Percentiles rank a stretch among this genome's conserved stretches.
Evolutionary conservation across 176 grass and related monocot genomes (phyloP).

Genomic region (Saccharum officinarum): DNA sequence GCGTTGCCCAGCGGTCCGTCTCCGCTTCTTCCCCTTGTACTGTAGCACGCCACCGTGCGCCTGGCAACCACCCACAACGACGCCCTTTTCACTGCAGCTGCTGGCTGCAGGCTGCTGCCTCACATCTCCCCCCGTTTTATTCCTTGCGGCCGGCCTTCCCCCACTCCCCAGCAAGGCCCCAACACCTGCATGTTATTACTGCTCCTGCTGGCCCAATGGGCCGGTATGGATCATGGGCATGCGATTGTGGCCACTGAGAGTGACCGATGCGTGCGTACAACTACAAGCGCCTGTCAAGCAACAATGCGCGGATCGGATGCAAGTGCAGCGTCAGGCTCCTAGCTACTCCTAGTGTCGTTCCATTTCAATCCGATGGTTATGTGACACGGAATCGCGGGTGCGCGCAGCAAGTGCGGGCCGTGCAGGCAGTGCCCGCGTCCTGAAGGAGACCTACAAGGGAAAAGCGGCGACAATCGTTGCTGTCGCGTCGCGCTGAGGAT

Average conservation of each 20-base stretch:
- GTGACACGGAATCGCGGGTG: neutral
- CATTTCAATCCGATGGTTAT: neutral
- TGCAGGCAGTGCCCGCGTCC: neutral
- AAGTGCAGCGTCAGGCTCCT: neutral
- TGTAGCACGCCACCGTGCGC: neutral
- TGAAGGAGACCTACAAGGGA: constrained; percentile 6
- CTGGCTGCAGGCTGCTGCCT: neutral
- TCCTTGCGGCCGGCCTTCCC: neutral
- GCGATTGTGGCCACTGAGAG: neutral
- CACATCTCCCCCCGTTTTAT: neutral
- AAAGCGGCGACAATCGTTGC: constrained; percentile 29
- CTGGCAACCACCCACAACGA: no score
- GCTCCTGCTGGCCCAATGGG: neutral
- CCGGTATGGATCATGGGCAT: neutral
- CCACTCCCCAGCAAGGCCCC: no score
- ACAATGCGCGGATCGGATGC: neutral
- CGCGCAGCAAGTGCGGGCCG: neutral
- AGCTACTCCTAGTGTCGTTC: neutral
- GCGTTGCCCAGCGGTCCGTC: neutral
- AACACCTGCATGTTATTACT: no score
- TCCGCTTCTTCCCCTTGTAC: neutral
- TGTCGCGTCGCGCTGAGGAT: neutral
- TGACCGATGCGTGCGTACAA: no score
- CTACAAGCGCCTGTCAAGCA: no score
- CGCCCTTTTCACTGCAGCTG: neutral